Base-by-base conservation (phyloP, 1,139 yeast genomes). In the Hansenula lynferdii region DNA sequence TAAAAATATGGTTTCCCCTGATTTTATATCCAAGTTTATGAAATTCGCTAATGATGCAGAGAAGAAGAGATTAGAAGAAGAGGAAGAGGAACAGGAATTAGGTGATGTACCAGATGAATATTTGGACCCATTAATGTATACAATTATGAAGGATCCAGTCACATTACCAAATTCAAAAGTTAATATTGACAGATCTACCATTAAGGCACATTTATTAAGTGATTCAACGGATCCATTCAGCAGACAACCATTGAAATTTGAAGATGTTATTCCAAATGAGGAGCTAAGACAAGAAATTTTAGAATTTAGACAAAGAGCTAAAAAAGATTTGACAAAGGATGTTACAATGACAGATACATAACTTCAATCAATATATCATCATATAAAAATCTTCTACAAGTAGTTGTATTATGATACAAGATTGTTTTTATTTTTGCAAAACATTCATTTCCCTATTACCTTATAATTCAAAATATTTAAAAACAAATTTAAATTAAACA, bases 161-260 rank as follows among this genome's bases (percentile, higher is more conserved):
- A 81, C 76, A 19, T 71, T 94, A 52, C 99, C 99, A 6, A 70
- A 85, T 7, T 86, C 96, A 1, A 82, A 77, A 51, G 76, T 90
- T 14, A 78, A 81, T 38, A 85, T 94, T 51, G 99, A 94, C 58
- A 69, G 95, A 55, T 75, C 94, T 18, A 94, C 97, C 1, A 85
- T 94, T 54, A 90, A 89, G 58, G 87, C 96, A 1, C 98, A 94
- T 69, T 69, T 94, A 45, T 73, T 94, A 58, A 85, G 92, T 65
- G 97, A 92, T 64, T 77, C 96, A 1, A 90, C 96, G 1, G 99
- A 94, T 66, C 99, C 99, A 11, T 94, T 94, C 64, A 94, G 92
- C 62, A 78, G 99, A 63, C 72, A 81, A 63, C 97, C 98, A 2
- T 69, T 94, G 50, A 87, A 78, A 53, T 63, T 92, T 37, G 97